A percentile compares a stretch with the other conserved stretches of the same genome.
phyloP scores from a whole-genome alignment of 208 protist species.

The Porcisia hertigi region DNA sequence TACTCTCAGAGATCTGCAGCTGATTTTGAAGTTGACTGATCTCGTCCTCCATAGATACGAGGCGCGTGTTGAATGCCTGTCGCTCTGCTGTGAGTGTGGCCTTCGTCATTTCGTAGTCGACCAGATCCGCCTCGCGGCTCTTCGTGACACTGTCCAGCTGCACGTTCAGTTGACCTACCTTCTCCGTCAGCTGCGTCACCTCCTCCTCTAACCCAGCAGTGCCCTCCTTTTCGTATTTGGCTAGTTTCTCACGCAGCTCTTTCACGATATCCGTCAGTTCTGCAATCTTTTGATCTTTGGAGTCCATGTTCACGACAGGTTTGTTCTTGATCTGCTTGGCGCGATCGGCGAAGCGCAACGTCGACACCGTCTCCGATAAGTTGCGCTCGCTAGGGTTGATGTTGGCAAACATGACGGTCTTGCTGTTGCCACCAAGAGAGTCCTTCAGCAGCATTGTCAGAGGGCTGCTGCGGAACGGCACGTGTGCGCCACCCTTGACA shows the following conservation, averaged over 20 bases:
- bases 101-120: slow-evolving; percentile 68
- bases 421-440: slow-evolving; percentile 88
- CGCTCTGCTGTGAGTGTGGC: slow-evolving; percentile 48
- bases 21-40: slow-evolving; percentile 69
- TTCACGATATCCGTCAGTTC: slow-evolving; percentile 74
- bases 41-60: slow-evolving; percentile 62
- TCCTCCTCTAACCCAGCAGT: slow-evolving; percentile 68
- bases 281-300: slow-evolving; percentile 89
- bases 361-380: slow-evolving; percentile 88
- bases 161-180: slow-evolving; percentile 71
- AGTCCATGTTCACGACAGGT: slow-evolving; percentile 87
- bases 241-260: slow-evolving; percentile 79
- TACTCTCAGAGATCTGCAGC: slow-evolving; percentile 65
- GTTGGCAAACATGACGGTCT: slow-evolving; percentile 92
- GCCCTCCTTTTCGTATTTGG: slow-evolving; percentile 79
- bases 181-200: slow-evolving; percentile 60
- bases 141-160: slow-evolving; percentile 73
- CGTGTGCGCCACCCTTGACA: slow-evolving; percentile 84
- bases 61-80: slow-evolving; percentile 34
- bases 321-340: slow-evolving; percentile 95
- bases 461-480: slow-evolving; percentile 84
- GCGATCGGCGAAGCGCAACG: slow-evolving; percentile 86
- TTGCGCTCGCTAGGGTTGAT: slow-evolving; percentile 89
- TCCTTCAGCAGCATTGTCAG: slow-evolving; percentile 93
- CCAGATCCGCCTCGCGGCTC: slow-evolving; percentile 70